A percentile compares a stretch with the other conserved stretches of the same genome.
These are phyloP conservation scores for Hemisphaericaspora nanyangensis DNA, from an alignment of 805 yeast species.

Conservation along the genomic window DNA sequence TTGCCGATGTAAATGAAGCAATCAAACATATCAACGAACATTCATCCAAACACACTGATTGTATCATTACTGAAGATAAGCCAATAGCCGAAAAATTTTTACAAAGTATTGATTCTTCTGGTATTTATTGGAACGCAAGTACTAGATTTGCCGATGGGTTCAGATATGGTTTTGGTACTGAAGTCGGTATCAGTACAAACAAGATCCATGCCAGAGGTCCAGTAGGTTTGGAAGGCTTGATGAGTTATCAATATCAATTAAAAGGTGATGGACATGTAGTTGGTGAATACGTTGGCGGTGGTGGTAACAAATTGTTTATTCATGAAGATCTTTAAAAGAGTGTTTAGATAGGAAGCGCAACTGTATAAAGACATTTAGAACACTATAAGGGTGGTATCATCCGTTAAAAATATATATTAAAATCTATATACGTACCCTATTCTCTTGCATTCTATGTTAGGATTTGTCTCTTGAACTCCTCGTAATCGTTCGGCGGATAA, in stretches of 20 bases:
- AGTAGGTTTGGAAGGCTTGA: slow-evolving; percentile 95
- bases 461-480: slow-evolving; percentile 4
- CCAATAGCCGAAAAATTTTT: slow-evolving; percentile 70
- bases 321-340: slow-evolving; percentile 67
- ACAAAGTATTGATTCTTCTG: slow-evolving; percentile 88
- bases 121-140: slow-evolving; percentile 96
- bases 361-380: too few relatives aligned
- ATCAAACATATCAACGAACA: slow-evolving; percentile 81
- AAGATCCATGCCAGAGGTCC: slow-evolving; percentile 99
- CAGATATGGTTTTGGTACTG: slow-evolving; percentile 98
- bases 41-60: slow-evolving; percentile 95
- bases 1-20: slow-evolving; percentile 63
- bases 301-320: slow-evolving; percentile 74
- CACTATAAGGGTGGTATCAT: too few relatives aligned
- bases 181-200: slow-evolving; percentile 95
- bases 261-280: slow-evolving; percentile 93
- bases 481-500: slow-evolving; percentile 38
- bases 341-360: too few relatives aligned
- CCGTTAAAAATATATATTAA: too few relatives aligned
- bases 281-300: slow-evolving; percentile 88
- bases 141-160: slow-evolving; percentile 98
- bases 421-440: too few relatives aligned
- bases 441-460: not conserved
- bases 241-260: slow-evolving; percentile 90
- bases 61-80: slow-evolving; percentile 77